These are phyloP conservation scores for Sarocladium oryzae DNA, from an alignment of 2,329 filamentous ascomycete species.

Conservation along the genomic window DNA sequence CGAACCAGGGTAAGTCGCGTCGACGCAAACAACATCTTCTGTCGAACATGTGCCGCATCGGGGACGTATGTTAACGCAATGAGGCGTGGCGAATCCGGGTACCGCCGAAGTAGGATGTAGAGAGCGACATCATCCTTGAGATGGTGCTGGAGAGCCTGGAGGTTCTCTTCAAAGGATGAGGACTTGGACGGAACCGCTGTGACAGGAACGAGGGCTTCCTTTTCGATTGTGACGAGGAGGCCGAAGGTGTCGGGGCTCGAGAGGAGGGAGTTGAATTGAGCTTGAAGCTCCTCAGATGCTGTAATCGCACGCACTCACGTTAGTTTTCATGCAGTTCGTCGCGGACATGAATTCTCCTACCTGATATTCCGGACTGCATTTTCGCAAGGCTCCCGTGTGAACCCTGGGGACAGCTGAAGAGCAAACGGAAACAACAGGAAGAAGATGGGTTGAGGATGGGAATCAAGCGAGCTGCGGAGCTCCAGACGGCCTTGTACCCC, in stretches of 20 bases:
- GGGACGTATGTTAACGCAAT: constrained; percentile 73
- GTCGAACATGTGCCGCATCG: constrained; percentile 69
- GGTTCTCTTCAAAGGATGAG: constrained; percentile 56
- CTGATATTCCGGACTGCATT: constrained; percentile 77
- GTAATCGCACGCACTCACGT: constrained; percentile 11
- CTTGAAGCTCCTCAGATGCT: constrained; percentile 73
- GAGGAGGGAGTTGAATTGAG: constrained; percentile 65
- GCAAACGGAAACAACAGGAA: neutral
- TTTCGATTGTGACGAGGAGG: constrained; percentile 63
- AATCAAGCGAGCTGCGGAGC: neutral
- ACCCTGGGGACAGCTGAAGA: neutral
- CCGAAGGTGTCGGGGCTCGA: constrained; percentile 56
- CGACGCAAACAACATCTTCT: constrained; percentile 81
- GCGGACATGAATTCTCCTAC: constrained; percentile 28
- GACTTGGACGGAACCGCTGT: constrained; percentile 46
- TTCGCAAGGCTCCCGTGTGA: constrained; percentile 11
- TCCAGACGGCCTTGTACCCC: neutral
- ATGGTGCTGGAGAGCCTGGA: constrained; percentile 54
- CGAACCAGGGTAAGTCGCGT: constrained; percentile 69
- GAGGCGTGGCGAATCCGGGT: constrained; percentile 51
- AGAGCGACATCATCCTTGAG: constrained; percentile 61
- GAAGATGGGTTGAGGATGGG: neutral
- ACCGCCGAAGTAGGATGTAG: constrained; percentile 69
- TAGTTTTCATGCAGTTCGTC: too few relatives aligned
- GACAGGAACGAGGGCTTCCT: constrained; percentile 60